Evolutionary conservation across 768 basidiomycete species (phyloP).

Genomic region (Xerocomus spinulosus): DNA sequence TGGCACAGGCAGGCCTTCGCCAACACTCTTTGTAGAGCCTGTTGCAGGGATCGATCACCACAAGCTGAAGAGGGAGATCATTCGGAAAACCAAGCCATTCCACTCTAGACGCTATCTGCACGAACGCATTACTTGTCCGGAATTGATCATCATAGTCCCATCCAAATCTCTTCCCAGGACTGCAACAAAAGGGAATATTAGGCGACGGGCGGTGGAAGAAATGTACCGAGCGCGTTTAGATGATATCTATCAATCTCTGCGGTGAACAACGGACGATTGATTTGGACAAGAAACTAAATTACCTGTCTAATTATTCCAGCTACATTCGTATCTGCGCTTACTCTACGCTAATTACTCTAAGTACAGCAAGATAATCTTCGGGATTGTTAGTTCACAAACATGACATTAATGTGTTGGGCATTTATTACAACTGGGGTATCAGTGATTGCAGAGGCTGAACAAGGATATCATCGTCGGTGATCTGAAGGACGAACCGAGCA

Average conservation of each 20-base stretch:
- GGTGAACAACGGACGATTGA: constrained; percentile 6
- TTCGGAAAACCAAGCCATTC: constrained; percentile 69
- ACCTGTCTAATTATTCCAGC: constrained; percentile 9
- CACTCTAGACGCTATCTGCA: constrained; percentile 73
- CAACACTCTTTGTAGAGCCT: constrained; percentile 72
- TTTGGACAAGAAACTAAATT: constrained; percentile 14
- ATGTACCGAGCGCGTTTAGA: constrained; percentile 55
- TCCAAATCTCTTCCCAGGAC: constrained; percentile 69
- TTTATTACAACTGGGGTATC: neutral
- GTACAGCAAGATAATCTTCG: constrained; percentile 10
- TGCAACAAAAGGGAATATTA: constrained; percentile 78
- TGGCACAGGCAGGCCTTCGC: constrained; percentile 70
- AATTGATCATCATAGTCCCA: constrained; percentile 66
- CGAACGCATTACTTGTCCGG: constrained; percentile 63
- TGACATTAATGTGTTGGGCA: constrained; percentile 4
- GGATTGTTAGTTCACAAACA: neutral
- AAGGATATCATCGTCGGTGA: constrained; percentile 19
- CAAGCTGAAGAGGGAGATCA: constrained; percentile 65
- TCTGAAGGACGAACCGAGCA: constrained; percentile 22
- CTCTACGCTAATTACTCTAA: constrained; percentile 16
- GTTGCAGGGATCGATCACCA: constrained; percentile 46
- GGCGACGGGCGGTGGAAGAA: constrained; percentile 72
- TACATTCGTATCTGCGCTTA: constrained; percentile 10
- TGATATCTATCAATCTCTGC: constrained; percentile 42
- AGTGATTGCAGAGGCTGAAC: neutral